Conservation (phyloP, 2,329 filamentous ascomycete genomes). For the Didymella lethalis region DNA sequence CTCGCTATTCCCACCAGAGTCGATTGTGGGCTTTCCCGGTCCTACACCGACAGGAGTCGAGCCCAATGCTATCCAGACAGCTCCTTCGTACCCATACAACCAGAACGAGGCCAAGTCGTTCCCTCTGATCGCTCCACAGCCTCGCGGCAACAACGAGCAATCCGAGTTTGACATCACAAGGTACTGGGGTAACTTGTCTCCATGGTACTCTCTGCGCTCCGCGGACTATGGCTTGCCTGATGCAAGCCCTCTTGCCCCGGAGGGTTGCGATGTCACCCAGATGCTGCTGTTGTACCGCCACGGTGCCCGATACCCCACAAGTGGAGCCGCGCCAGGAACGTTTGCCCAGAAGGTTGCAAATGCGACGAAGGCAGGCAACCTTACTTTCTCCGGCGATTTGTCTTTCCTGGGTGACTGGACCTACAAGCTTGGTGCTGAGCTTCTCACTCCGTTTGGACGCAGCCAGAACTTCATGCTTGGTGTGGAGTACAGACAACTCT, state of each 20-base stretch:
- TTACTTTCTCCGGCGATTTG: constrained; percentile 39
- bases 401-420: constrained; percentile 38
- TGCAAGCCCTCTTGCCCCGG: constrained; percentile 36
- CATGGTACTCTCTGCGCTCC: constrained; percentile 42
- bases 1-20: constrained; percentile 38
- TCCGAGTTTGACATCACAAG: constrained; percentile 40
- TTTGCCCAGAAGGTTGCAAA: constrained; percentile 41
- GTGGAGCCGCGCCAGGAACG: constrained; percentile 33
- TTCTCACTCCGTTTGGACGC: constrained; percentile 43
- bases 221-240: constrained; percentile 40
- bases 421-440: constrained; percentile 43
- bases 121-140: constrained; percentile 35
- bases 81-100: constrained; percentile 42
- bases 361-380: constrained; percentile 35
- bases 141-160: constrained; percentile 28
- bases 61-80: constrained; percentile 41
- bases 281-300: constrained; percentile 43
- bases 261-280: constrained; percentile 40
- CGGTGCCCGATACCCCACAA: constrained; percentile 43
- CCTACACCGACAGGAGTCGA: constrained; percentile 42
- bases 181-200: constrained; percentile 44
- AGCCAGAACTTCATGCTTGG: constrained; percentile 54
- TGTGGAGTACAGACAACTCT: constrained; percentile 54
- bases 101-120: constrained; percentile 31
- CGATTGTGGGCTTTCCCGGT: constrained; percentile 38